These are phyloP conservation scores for Mucor irregularis DNA, from an alignment of 371 early-diverging fungal species.

Conservation along the genomic window DNA sequence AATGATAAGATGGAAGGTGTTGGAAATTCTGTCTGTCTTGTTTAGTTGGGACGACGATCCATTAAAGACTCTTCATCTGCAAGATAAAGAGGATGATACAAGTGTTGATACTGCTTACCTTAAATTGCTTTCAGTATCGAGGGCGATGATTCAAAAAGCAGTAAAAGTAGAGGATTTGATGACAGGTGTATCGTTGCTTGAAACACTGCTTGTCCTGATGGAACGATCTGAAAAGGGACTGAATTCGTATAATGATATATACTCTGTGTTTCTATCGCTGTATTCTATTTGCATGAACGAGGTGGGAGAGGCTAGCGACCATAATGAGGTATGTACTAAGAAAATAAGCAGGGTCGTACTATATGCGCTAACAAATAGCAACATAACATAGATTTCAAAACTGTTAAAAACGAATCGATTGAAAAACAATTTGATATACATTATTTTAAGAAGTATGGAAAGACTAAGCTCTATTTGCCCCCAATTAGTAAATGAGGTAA, in stretches of 20 bases:
- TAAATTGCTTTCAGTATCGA: background rate
- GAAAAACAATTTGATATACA: background rate
- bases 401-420: background rate
- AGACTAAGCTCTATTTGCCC: background rate
- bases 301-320: too few relatives aligned
- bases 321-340: too few relatives aligned
- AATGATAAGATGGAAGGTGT: conserved; percentile 23
- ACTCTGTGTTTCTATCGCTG: too few relatives aligned
- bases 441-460: background rate
- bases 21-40: conserved; percentile 35
- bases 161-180: background rate
- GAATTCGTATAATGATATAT: background rate
- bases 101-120: background rate
- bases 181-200: background rate
- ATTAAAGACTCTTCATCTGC: background rate
- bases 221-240: background rate
- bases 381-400: background rate
- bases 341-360: too few relatives aligned
- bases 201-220: background rate
- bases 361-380: too few relatives aligned
- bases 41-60: conserved; percentile 31
- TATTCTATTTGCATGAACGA: background rate
- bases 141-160: background rate
- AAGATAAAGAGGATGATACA: background rate
- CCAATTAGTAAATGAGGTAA: background rate